These are phyloP conservation scores for Anthoceros angustus DNA, from an alignment of 225 moss, liverwort and hornwort genomes.

Conservation along the genomic window DNA sequence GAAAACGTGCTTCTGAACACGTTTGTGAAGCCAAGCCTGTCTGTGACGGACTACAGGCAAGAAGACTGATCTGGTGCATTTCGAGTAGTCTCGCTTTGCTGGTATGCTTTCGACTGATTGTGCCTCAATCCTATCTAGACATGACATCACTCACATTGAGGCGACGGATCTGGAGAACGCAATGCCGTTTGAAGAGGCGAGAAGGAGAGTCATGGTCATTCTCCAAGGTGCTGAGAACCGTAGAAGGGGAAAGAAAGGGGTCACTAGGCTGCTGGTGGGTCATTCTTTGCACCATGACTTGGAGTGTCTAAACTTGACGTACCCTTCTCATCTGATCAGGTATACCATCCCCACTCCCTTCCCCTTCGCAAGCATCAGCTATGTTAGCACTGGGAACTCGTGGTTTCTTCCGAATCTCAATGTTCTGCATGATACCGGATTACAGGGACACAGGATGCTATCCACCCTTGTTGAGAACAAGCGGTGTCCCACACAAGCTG, in stretches of 20 bases:
- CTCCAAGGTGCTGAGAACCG: slow-evolving; percentile 4
- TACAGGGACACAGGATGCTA: slow-evolving; percentile 45
- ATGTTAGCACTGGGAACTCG: neutral
- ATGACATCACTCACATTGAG: slow-evolving; percentile 37
- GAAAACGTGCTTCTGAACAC: slow-evolving; percentile 46
- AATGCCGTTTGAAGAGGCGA: slow-evolving; percentile 32
- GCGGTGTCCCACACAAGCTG: slow-evolving; percentile 49
- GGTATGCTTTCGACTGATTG: neutral
- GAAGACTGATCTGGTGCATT: slow-evolving; percentile 5
- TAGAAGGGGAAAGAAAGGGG: slow-evolving; percentile 3
- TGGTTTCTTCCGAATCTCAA: neutral
- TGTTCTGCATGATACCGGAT: neutral
- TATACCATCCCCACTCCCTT: slow-evolving; percentile 4
- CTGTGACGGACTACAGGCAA: slow-evolving; percentile 46
- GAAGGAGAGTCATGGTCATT: slow-evolving; percentile 25
- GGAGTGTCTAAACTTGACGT: slow-evolving; percentile 36
- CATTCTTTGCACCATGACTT: slow-evolving; percentile 53
- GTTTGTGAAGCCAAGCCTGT: slow-evolving; percentile 31
- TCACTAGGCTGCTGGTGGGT: slow-evolving; percentile 29
- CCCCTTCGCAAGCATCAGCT: neutral
- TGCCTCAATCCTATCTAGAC: slow-evolving; percentile 12
- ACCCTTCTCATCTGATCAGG: slow-evolving; percentile 49
- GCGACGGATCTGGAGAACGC: slow-evolving; percentile 25
- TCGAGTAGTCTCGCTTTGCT: neutral
- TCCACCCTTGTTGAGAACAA: slow-evolving; percentile 47